phyloP scores from a whole-genome alignment of 192 early-diverging fungal species.

The Polychytrium aggregatum region DNA sequence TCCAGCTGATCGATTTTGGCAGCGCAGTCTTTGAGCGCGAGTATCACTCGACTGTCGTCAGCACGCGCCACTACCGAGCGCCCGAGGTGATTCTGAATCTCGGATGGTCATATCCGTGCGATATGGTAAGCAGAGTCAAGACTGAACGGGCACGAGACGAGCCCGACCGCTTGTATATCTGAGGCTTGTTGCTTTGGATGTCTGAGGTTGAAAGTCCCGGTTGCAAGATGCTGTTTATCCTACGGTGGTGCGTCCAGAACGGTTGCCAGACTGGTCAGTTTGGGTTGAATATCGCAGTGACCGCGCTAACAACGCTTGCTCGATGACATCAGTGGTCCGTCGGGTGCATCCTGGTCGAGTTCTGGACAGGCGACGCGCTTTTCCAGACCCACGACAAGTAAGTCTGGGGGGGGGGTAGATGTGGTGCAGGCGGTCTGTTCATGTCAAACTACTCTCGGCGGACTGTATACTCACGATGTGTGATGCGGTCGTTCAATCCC shows the following conservation, averaged over 20 bases:
- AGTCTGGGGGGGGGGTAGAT: no score
- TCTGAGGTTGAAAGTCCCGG: no score
- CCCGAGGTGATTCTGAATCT: conserved; percentile 92
- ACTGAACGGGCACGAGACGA: no score
- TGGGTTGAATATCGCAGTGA: no score
- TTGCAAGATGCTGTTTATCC: no score
- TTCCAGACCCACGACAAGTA: conserved; percentile 96
- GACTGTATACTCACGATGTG: background rate
- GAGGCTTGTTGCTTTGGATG: no score
- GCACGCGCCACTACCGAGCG: conserved; percentile 91
- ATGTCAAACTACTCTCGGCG: background rate
- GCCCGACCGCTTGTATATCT: no score
- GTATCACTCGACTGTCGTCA: conserved; percentile 83
- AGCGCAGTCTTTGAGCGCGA: conserved; percentile 87
- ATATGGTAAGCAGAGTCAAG: conserved; percentile 54
- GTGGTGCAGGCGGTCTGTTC: background rate
- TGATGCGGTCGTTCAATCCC: conserved; percentile 1
- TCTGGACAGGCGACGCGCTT: conserved; percentile 87
- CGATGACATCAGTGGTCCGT: conserved; percentile 68
- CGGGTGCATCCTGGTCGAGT: conserved; percentile 93
- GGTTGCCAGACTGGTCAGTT: no score
- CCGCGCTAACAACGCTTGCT: no score
- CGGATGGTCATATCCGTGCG: conserved; percentile 94
- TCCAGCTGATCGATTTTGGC: conserved; percentile 94
- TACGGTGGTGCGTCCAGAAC: no score